Conservation (phyloP, 2,329 filamentous ascomycete species). For the Colletotrichum gloeosporioides region DNA sequence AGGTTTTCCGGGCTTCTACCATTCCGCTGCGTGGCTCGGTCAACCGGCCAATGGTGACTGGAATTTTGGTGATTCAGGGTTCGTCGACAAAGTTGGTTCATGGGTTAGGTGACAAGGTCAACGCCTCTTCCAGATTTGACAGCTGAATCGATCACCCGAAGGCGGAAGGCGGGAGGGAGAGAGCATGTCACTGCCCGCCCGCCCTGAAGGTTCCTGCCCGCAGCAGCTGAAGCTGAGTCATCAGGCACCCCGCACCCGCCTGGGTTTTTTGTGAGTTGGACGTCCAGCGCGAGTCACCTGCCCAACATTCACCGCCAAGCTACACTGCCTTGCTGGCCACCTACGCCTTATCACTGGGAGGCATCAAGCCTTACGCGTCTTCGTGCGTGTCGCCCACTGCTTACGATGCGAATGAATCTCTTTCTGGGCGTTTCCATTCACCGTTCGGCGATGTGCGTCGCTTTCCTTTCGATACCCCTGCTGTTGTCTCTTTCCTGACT, state of each 20-base stretch:
- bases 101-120: constrained; percentile 9
- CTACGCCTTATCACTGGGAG: constrained; percentile 1
- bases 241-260: not conserved
- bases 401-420: not conserved
- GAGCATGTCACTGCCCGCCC: not conserved
- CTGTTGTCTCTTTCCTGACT: not conserved
- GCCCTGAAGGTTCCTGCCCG: not conserved
- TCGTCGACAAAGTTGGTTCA: not conserved
- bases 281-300: not conserved
- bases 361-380: constrained; percentile 18
- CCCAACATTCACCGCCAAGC: not conserved
- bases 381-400: constrained; percentile 9
- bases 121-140: not conserved
- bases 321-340: not conserved
- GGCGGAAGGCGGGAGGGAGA: not conserved
- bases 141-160: not conserved
- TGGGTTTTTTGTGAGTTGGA: not conserved
- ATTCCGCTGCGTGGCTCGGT: not conserved
- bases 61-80: not conserved
- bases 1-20: not conserved
- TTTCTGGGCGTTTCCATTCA: not conserved
- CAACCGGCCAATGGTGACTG: not conserved
- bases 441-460: not conserved
- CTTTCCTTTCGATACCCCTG: not conserved
- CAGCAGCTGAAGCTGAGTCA: constrained; percentile 1